Evolutionary conservation across 805 yeast genomes (phyloP), one percentile per base, ranked within the genome.

Genomic region (Candida coleopterorum): DNA sequence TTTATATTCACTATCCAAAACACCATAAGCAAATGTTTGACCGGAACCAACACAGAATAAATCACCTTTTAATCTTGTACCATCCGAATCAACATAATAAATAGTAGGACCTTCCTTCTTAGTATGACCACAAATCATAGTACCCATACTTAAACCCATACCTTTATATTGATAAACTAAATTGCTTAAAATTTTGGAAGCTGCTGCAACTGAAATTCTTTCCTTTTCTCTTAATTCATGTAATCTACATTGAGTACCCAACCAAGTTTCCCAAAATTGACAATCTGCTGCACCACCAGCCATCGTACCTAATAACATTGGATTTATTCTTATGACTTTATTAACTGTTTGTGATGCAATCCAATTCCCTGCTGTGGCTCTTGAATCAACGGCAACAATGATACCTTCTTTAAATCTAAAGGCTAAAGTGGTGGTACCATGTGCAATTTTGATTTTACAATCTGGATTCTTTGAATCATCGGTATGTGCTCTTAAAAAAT

Each of bases 251-350:
- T 93, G 97, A 12, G 95, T 71, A 44, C 98, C 98, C 42, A 93
- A 74, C 97, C 97, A 93, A 25, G 97, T 86, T 67, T 93, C 97
- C 98, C 98, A 93, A 64, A 73, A 93, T 62, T 93, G 98, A 72
- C 98, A 93, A 66, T 93, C 98, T 22, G 97, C 97, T 34, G 98
- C 98, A 70, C 97, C 97, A 66, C 98, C 98, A 23, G 98, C 98
- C 96, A 93, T 81, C 15, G 98, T 93, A 47, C 98, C 98, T 51
- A 93, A 73, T 46, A 93, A 66, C 60, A 85, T 84, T 37, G 97
- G 96, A 62, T 93, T 93, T 65, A 93, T 93, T 62, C 90, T 90
- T 53, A 93, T 88, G 38, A 93, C 98, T 64, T 93, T 93, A 64
- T 90, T 90, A 45, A 93, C 98, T 3, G 97, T 88, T 60, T 89